Evolutionary conservation across 257 asterid species (phyloP), one percentile per base, ranked within the genome.

Genomic region (Paraleonurus japonicus): DNA sequence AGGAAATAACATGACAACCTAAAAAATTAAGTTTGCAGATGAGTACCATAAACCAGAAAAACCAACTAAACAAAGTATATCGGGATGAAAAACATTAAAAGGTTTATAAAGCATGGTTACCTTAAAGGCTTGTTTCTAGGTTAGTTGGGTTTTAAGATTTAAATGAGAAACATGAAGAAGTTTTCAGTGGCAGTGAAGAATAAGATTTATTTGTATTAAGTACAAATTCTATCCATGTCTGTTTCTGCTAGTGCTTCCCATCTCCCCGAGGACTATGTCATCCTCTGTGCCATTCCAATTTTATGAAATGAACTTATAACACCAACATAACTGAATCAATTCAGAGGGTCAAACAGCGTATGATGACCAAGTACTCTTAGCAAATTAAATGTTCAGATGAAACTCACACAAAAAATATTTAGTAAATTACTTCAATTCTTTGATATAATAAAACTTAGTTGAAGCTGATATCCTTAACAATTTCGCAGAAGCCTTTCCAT

Each of bases 31-130:
- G 65, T 13, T 65, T 23, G n/a, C 7, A 51, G 4, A 13, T 11
- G 7, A 32, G 64, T 11, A 33, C 1, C n/a, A 35, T n/a, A 37
- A 61, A 27, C 19, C 70, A 33, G 22, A 10, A 37, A 35, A 45
- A 67, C 64, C 16, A 35, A 75, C 16, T 20, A 27, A 16, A 27
- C 61, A 27, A 26, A 73, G 9, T 28, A 74, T 41, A 27, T 65
- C 30, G 47, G 23, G 35, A 45, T 48, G 39, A 11, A 60, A 59
- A 35, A n/a, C 19, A 12, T 26, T 15, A n/a, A 16, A 16, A 32
- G 15, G 24, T 70, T 37, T 7, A 17, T 39, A 70, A 8, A n/a
- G 45, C 26, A 48, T 32, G 19, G 61, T 10, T 30, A 30, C 45
- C 12, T 26, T 35, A 9, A 16, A 28, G 17, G 2, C 48, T 50